Evolutionary conservation across 148 eudicot species (phyloP), one percentile per base, ranked within the genome.

Genomic region (Limonium bicolor): DNA sequence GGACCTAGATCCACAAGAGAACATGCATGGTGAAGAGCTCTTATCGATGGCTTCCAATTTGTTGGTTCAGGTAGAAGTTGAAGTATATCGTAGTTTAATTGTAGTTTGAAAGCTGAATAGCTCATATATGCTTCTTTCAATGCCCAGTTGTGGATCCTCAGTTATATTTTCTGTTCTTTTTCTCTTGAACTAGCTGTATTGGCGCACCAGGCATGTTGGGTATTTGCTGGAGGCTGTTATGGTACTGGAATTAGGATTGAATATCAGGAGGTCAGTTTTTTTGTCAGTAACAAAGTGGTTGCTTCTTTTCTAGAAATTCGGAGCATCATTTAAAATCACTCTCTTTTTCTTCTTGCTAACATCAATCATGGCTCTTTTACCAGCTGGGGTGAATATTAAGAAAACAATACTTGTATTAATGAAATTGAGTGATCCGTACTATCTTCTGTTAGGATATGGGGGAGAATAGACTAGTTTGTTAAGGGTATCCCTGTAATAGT

Each of bases 21-120:
- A 67, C 57, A 77, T 77, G 92, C 68, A 74, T 55, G 96, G 96
- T 28, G 96, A 88, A 77, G 96, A 88, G 58, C 90, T 88, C 42
- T 60, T 88, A 30, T 63, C 76, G 28, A 57, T 77, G 79, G 74
- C 76, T 42, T 77, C 81, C 37, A 74, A 59, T 67, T 51, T 83
- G 42, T 66, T 88, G 66, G 86, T 80, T 60, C 92, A 80, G 94
- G 96, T 88, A 62, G 54, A 42, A 22, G 30, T 16, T 35, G 46
- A 21, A 19, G 31, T 15, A 46, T 21, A 4, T 36, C 21, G 7
- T 20, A 35, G 7, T 41, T 36, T 11, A 16, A 14, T 13, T 2
- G 3, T 12, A 41, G 25, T 12, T 19, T 20, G 4, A 26, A 41
- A 2, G 15, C 23, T 15, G 15, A 41, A 41, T 21, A 11, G 45